phyloP scores from a whole-genome alignment of 768 basidiomycete genomes.

The Suillus alpinus region DNA sequence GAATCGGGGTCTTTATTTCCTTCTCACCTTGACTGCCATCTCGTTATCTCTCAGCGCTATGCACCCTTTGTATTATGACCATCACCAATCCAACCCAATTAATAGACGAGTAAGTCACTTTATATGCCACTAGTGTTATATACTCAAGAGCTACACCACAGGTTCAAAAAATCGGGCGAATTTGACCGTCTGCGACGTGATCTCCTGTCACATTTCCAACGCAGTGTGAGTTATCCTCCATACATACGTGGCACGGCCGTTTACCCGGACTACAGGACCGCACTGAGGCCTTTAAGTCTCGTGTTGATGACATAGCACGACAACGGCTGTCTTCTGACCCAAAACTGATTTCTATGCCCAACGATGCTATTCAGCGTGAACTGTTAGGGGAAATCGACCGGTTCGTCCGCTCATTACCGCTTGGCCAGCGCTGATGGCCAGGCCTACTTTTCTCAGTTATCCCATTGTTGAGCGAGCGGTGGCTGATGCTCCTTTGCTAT shows the following conservation, averaged over 20 bases:
- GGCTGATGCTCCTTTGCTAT: slow-evolving; percentile 44
- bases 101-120: slow-evolving; percentile 54
- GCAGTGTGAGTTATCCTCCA: slow-evolving; percentile 44
- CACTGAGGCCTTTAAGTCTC: slow-evolving; percentile 49
- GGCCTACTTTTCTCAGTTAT: slow-evolving; percentile 39
- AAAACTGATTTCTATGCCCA: slow-evolving; percentile 49
- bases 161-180: slow-evolving; percentile 79
- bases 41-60: slow-evolving; percentile 1
- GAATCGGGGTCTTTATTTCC: neutral
- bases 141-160: slow-evolving; percentile 22
- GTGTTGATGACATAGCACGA: slow-evolving; percentile 61
- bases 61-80: slow-evolving; percentile 32
- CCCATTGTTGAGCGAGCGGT: slow-evolving; percentile 66
- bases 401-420: slow-evolving; percentile 32
- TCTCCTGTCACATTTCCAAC: slow-evolving; percentile 58
- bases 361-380: slow-evolving; percentile 55
- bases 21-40: neutral
- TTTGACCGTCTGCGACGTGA: slow-evolving; percentile 71
- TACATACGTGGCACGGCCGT: neutral
- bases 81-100: slow-evolving; percentile 59
- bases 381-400: slow-evolving; percentile 72
- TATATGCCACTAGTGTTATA: neutral
- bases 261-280: slow-evolving; percentile 40
- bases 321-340: slow-evolving; percentile 53
- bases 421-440: neutral